phyloP scores from a whole-genome alignment of 441 rosid species.

The Sinapis alba region DNA sequence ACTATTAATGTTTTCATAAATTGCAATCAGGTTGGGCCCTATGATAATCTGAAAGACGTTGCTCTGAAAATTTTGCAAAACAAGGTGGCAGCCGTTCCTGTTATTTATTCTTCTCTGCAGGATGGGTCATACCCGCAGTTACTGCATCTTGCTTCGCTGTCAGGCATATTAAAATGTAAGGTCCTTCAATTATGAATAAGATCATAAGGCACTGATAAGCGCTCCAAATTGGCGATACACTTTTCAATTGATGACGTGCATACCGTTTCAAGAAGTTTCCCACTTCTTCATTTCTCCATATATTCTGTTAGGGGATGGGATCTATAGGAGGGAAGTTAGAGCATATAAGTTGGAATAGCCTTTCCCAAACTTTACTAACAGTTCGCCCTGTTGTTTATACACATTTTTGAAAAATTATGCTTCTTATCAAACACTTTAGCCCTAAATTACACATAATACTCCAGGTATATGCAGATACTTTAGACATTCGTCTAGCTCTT shows the following conservation, averaged over 20 bases:
- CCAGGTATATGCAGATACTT: slow-evolving; percentile 81
- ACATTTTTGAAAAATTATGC: background rate
- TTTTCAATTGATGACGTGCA: background rate
- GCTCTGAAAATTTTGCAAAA: slow-evolving; percentile 64
- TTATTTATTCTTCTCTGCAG: slow-evolving; percentile 56
- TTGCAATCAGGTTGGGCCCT: slow-evolving; percentile 66
- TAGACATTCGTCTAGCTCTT: slow-evolving; percentile 64
- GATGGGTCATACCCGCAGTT: slow-evolving; percentile 71
- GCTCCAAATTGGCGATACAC: background rate
- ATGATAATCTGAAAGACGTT: slow-evolving; percentile 68
- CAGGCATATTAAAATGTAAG: slow-evolving; percentile 76
- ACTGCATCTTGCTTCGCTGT: slow-evolving; percentile 72
- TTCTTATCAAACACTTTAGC: slow-evolving; percentile 23
- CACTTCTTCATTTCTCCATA: slow-evolving; percentile 9
- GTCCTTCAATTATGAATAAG: slow-evolving; percentile 26
- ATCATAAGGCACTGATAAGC: slow-evolving; percentile 17
- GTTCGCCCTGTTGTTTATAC: slow-evolving; percentile 1
- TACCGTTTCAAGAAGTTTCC: background rate
- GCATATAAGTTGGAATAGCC: slow-evolving; percentile 15
- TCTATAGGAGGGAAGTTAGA: slow-evolving; percentile 1
- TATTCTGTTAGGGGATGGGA: slow-evolving; percentile 4
- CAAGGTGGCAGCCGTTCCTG: slow-evolving; percentile 69
- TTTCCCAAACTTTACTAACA: slow-evolving; percentile 3
- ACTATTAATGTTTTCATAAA: slow-evolving; percentile 18
- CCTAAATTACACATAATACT: slow-evolving; percentile 29